These are phyloP conservation scores for Trypanosoma rangeli DNA, from an alignment of 208 protist species.

Conservation along the genomic window DNA sequence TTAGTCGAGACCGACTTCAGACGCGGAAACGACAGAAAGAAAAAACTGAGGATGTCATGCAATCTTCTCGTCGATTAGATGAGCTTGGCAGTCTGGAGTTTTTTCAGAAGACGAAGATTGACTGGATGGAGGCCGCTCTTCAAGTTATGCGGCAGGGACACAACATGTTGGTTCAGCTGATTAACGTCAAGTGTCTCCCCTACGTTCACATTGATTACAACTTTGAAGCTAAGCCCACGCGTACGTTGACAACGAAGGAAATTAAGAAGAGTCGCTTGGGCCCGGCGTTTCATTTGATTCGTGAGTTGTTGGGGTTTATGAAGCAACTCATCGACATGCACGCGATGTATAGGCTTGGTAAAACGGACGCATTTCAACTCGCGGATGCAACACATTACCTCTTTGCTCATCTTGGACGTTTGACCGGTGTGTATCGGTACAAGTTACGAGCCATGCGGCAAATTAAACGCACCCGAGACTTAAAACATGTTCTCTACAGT, in stretches of 20 bases:
- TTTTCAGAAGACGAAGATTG: conserved; percentile 99
- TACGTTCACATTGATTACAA: conserved; percentile 99
- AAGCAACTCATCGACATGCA: conserved; percentile 99
- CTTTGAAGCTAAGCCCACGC: conserved; percentile 99
- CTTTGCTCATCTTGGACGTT: conserved; percentile 99
- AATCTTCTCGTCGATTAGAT: conserved; percentile 81
- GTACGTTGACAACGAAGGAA: conserved; percentile 99
- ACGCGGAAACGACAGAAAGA: conserved; percentile 8
- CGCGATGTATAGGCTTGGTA: conserved; percentile 99
- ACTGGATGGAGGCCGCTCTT: conserved; percentile 99
- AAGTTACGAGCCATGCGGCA: conserved; percentile 99
- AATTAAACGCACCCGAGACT: conserved; percentile 98
- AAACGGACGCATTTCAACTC: conserved; percentile 99
- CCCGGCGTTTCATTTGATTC: conserved; percentile 99
- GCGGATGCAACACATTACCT: conserved; percentile 99
- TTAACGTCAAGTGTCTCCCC: conserved; percentile 99
- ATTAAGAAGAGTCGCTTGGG: conserved; percentile 99
- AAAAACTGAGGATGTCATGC: conserved; percentile 6
- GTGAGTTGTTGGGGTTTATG: conserved; percentile 99
- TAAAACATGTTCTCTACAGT: conserved; percentile 99
- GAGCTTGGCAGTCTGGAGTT: conserved; percentile 97
- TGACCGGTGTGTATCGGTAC: conserved; percentile 99
- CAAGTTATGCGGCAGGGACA: conserved; percentile 99
- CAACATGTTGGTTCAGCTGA: conserved; percentile 99
- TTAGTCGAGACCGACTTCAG: conserved; percentile 92